Conservation (phyloP, 129 eudicot species). For the Sambucus nigra region DNA sequence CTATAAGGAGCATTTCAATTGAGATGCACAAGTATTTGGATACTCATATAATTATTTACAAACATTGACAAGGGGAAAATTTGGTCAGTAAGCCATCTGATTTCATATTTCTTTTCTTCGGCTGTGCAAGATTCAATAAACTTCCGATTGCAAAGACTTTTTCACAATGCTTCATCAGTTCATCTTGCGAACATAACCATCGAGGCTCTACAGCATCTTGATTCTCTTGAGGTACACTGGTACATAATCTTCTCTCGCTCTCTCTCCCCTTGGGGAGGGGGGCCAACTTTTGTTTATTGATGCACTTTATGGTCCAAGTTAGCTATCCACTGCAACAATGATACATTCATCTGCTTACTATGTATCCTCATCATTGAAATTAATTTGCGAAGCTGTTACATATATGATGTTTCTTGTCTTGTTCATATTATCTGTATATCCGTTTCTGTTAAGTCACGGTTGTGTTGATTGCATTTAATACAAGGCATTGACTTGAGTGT, state of each 20-base stretch:
- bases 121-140: slow-evolving; percentile 45
- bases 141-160: slow-evolving; percentile 44
- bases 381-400: no score
- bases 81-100: not conserved
- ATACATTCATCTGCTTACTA: no score
- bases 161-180: slow-evolving; percentile 41
- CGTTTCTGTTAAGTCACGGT: no score
- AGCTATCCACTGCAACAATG: no score
- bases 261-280: slow-evolving; percentile 5
- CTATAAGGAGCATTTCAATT: not conserved
- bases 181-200: slow-evolving; percentile 52
- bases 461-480: no score
- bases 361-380: no score
- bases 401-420: no score
- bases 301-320: no score
- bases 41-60: not conserved
- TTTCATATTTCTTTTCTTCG: not conserved
- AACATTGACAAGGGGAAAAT: not conserved
- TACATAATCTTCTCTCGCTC: not conserved
- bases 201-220: slow-evolving; percentile 46
- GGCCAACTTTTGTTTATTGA: slow-evolving; percentile 3
- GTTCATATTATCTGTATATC: no score
- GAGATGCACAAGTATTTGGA: not conserved
- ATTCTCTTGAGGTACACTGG: slow-evolving; percentile 56
- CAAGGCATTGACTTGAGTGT: no score